Percentiles rank a stretch among this genome's conserved stretches.
Evolutionary conservation across 768 basidiomycete species (phyloP).

Genomic region (Harrya chromipes): DNA sequence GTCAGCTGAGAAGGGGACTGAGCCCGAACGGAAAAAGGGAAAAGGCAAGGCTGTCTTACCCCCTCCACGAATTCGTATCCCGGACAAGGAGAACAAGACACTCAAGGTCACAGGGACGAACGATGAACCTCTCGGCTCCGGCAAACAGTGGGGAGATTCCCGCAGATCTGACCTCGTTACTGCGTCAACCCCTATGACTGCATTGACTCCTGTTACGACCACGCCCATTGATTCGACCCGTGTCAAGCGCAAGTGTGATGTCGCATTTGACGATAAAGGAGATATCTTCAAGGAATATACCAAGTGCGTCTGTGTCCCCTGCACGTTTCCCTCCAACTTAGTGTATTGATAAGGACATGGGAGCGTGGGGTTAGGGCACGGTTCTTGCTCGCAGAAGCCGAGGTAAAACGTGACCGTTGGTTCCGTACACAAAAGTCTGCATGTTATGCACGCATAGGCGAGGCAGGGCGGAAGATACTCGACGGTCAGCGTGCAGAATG

Average conservation of each 20-base stretch:
- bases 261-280: constrained; percentile 18
- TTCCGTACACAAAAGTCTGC: constrained; percentile 29
- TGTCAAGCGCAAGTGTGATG: constrained; percentile 27
- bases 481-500: constrained; percentile 27
- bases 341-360: constrained; percentile 18
- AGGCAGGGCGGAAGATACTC: constrained; percentile 28
- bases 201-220: constrained; percentile 11
- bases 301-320: constrained; percentile 20
- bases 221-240: constrained; percentile 19
- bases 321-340: background rate
- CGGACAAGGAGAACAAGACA: constrained; percentile 13
- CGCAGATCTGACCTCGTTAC: constrained; percentile 4
- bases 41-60: constrained; percentile 13
- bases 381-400: constrained; percentile 26
- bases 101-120: constrained; percentile 25
- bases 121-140: constrained; percentile 12
- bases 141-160: constrained; percentile 15
- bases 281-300: constrained; percentile 29
- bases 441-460: constrained; percentile 28
- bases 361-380: constrained; percentile 31
- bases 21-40: constrained; percentile 3
- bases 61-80: constrained; percentile 27
- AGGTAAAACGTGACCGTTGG: constrained; percentile 29
- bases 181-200: constrained; percentile 4
- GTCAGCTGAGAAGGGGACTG: background rate